These are phyloP conservation scores for Marasmius tenuissimus DNA, from an alignment of 1,284 basidiomycete genomes.

Conservation along the genomic window DNA sequence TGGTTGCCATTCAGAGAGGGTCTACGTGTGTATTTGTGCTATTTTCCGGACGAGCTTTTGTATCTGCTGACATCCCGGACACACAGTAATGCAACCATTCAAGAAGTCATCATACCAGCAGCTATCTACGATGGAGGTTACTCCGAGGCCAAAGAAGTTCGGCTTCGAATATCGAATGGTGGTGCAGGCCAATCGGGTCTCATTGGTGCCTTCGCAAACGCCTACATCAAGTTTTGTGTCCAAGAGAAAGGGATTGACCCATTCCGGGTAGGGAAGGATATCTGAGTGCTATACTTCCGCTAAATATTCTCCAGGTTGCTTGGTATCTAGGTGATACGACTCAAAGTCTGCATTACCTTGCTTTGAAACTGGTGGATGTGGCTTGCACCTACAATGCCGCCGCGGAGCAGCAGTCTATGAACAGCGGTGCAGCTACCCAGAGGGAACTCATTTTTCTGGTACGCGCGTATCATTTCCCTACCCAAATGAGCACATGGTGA, in stretches of 20 bases:
- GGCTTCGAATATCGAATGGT: constrained; percentile 45
- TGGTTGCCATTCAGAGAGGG: neutral
- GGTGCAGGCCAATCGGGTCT: constrained; percentile 50
- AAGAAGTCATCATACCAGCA: neutral
- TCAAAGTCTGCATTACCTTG: constrained; percentile 38
- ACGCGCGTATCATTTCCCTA: neutral
- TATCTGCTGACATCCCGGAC: too few species aligned
- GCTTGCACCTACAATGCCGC: constrained; percentile 50
- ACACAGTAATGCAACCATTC: neutral
- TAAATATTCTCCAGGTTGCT: constrained; percentile 32
- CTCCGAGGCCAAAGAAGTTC: constrained; percentile 20
- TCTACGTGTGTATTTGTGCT: neutral
- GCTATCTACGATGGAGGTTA: constrained; percentile 17
- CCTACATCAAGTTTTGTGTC: constrained; percentile 40
- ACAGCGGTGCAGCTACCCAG: constrained; percentile 26
- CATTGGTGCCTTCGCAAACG: constrained; percentile 41
- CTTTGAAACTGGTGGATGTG: constrained; percentile 38
- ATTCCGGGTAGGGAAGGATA: constrained; percentile 31
- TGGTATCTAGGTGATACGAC: constrained; percentile 55
- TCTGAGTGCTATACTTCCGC: neutral
- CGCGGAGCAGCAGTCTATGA: constrained; percentile 38
- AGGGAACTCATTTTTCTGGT: constrained; percentile 42
- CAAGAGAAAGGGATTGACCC: constrained; percentile 22
- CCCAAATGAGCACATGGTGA: neutral
- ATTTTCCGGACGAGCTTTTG: neutral